phyloP scores from a whole-genome alignment of 305 asterid genomes.

The Fraxinus paxiana region DNA sequence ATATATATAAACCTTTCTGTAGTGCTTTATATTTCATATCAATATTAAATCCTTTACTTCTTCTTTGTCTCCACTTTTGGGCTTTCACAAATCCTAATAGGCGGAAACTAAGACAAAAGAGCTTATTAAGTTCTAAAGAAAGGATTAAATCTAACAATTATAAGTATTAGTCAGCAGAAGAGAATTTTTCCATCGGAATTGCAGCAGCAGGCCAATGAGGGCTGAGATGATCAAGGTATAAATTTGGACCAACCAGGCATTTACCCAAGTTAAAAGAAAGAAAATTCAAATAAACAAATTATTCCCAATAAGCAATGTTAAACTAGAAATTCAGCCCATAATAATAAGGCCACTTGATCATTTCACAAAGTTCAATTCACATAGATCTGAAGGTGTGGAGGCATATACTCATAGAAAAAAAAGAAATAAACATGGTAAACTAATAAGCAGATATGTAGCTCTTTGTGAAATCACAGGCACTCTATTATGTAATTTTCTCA shows the following conservation, averaged over 20 bases:
- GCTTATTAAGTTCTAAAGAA: background rate
- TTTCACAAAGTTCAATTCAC: background rate
- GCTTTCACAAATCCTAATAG: background rate
- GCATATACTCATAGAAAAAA: background rate
- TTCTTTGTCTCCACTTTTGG: background rate
- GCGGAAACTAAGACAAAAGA: background rate
- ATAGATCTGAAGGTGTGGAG: background rate
- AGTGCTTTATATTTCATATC: background rate
- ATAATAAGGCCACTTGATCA: background rate
- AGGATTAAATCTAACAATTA: background rate
- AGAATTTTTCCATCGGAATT: background rate
- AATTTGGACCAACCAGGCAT: background rate
- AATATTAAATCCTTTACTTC: background rate
- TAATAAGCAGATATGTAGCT: constrained; percentile 3
- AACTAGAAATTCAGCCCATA: background rate
- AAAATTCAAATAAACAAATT: background rate
- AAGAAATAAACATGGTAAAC: background rate
- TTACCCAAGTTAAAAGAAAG: background rate
- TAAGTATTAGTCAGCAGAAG: background rate
- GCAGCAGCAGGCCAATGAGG: background rate
- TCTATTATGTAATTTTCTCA: background rate
- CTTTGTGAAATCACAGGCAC: constrained; percentile 7
- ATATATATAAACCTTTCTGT: background rate
- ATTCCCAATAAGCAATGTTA: background rate
- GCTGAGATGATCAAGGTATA: background rate